Base-by-base conservation (phyloP, 768 basidiomycete species). In the Lepiota brunneoincarnata region DNA sequence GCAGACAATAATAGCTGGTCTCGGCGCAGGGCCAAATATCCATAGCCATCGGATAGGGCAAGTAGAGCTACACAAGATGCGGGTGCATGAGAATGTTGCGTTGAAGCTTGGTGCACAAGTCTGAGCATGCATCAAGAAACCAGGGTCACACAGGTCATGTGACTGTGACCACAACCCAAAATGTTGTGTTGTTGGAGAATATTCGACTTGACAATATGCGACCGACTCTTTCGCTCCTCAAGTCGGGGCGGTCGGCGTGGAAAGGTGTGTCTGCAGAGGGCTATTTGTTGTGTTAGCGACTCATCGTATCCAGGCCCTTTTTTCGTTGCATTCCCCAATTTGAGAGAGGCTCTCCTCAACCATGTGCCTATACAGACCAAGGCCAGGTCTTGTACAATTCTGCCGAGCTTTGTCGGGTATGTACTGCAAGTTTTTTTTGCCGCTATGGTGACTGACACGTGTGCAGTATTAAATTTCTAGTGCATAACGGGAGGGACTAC, bases 341-440 rank as follows among this genome's bases (percentile, higher is more conserved):
- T 98, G 54, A 80, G 83, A 26, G 84, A 94, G 38, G 88, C 95
- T 2, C 72, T 92, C 52, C 74, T 83, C 56, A 86, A 86, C 69
- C 91, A 91, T 69, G 76, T 82, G n/a, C 84, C 93, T 0, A 93
- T 99, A 64, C 82, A 82, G 63, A 99, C 96, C 0, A 81, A 92
- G 55, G 92, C 92, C 1, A 75, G 96, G 56, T 75, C 89, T 10
- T 98, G 94, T 61, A 97, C 95, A 7, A 89, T 99, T 66, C 76
- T 99, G 2, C 96, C 96, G 0, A 94, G 92, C 61, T 98, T 96
- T 62, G 93, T 98, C 45, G 96, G 96, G 93, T 94, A 62, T 56
- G 88, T 69, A 2, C 9, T 42, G 14, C 18, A 15, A 17, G 50
- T 15, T 0, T 26, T 48, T 26, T 10, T 43, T 37, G 35, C 36